Conservation (phyloP, 345 rosid species). For the Ailanthus altissimus region DNA sequence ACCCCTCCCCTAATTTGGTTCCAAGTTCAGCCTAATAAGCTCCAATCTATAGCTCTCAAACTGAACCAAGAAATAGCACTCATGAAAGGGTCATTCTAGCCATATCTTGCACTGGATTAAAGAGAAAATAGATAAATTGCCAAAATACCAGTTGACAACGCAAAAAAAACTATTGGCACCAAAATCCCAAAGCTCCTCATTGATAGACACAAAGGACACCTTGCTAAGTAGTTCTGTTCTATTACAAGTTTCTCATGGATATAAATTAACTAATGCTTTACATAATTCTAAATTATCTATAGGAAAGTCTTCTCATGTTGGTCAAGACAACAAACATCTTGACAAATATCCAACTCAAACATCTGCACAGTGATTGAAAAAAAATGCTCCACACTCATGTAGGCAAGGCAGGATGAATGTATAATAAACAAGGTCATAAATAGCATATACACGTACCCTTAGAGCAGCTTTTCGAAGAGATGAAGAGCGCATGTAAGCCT, state of each 20-base stretch:
- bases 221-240: background rate
- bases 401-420: background rate
- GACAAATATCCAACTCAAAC: conserved; percentile 1
- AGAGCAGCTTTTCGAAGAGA: conserved; percentile 93
- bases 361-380: conserved; percentile 4
- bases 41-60: conserved; percentile 10
- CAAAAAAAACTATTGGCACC: background rate
- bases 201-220: background rate
- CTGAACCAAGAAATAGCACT: background rate
- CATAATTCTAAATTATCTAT: background rate
- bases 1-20: background rate
- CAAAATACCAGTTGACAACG: background rate
- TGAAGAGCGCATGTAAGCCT: conserved; percentile 84
- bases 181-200: conserved; percentile 7
- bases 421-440: conserved; percentile 1
- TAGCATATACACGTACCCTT: conserved; percentile 52
- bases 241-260: background rate
- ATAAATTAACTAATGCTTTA: background rate
- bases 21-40: background rate
- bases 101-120: background rate
- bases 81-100: background rate
- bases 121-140: background rate
- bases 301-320: background rate
- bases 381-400: background rate
- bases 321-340: background rate